Conservation (phyloP, 2,329 filamentous ascomycete species). For the Aplosporella prunicola region DNA sequence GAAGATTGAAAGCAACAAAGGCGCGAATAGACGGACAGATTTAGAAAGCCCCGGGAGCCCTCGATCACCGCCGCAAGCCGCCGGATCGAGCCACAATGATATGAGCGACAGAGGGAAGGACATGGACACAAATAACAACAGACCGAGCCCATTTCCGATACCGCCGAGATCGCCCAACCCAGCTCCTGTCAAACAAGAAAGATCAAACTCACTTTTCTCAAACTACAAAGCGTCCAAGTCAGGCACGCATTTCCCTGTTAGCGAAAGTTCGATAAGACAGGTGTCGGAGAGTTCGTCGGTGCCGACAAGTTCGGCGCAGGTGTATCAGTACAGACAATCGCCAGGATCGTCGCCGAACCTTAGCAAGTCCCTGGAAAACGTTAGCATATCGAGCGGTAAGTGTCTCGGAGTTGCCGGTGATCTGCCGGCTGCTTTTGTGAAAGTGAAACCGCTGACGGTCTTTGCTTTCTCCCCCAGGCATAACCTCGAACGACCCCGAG, state of each 20-base stretch:
- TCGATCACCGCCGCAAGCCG: conserved; percentile 14
- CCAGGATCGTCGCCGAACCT: conserved; percentile 42
- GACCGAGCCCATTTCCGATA: not conserved
- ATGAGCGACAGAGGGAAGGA: conserved; percentile 7
- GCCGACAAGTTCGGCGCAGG: conserved; percentile 31
- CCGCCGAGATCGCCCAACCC: conserved; percentile 14
- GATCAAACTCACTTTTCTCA: conserved; percentile 35
- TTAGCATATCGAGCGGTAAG: conserved; percentile 11
- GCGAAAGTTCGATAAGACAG: conserved; percentile 19
- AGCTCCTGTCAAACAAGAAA: conserved; percentile 28
- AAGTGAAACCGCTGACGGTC: conserved; percentile 2
- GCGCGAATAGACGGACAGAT: conserved; percentile 20
- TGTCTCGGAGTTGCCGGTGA: not conserved
- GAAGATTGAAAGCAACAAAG: conserved; percentile 19
- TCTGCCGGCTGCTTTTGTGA: too few relatives aligned
- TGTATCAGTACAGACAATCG: conserved; percentile 34
- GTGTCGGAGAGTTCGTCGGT: conserved; percentile 23
- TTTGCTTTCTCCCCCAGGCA: conserved; percentile 2
- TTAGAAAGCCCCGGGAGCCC: conserved; percentile 22
- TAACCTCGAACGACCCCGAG: conserved; percentile 9
- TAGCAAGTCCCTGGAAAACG: conserved; percentile 25
- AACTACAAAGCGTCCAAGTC: conserved; percentile 41
- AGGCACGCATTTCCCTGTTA: conserved; percentile 27
- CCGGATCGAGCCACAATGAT: conserved; percentile 7
- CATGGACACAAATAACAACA: conserved; percentile 5